Base-by-base conservation (phyloP, 2,329 filamentous ascomycete species). In the Phialophora verrucosa region DNA sequence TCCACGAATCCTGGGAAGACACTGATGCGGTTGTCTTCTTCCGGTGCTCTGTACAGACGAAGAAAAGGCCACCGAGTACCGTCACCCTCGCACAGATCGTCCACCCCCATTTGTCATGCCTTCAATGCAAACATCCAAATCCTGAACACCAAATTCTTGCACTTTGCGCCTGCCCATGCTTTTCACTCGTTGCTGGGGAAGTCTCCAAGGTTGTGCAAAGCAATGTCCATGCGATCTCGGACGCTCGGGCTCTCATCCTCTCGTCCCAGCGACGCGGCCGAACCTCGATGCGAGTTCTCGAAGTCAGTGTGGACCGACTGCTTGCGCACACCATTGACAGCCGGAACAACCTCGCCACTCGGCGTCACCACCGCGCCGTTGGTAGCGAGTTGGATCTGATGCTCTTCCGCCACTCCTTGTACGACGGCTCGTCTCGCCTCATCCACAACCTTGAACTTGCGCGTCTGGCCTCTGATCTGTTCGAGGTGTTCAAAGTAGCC, bases 401-500 rank as follows among this genome's bases (percentile, higher is more conserved):
- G 81, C 61, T 85, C 81, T 65, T 84, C 85, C 50, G 88, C 88
- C 38, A 84, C 81, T 11, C 88, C 88, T 57, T 87, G 82, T n/a
- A 87, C 77, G 17, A 91, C 86, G 4, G 88, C 88, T 70, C 88
- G 83, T 71, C 88, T 83, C 3, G 88, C 89, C 54, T 82, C 85
- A 72, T 90, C 86, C 69, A 90, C 78, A 20, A 88, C 83, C 77
- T 91, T 91, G 69, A 86, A 76, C 78, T 90, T 90, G 69, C 85
- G 83, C 69, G 86, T 89, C 77, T 91, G 88, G 55, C 90, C 90
- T 61, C 91, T 84, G 20, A 93, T 79, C 65, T 84, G 82, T 78
- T 91, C 89, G 4, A 96, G 83, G 73, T 92, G 91, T 71, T 91
- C 87, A 72, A 97, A 95, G 80, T 97, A 97, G 44, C 86, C 88